Evolutionary conservation across 2,329 filamentous ascomycete species (phyloP).

Genomic region (Fusarium humuli): DNA sequence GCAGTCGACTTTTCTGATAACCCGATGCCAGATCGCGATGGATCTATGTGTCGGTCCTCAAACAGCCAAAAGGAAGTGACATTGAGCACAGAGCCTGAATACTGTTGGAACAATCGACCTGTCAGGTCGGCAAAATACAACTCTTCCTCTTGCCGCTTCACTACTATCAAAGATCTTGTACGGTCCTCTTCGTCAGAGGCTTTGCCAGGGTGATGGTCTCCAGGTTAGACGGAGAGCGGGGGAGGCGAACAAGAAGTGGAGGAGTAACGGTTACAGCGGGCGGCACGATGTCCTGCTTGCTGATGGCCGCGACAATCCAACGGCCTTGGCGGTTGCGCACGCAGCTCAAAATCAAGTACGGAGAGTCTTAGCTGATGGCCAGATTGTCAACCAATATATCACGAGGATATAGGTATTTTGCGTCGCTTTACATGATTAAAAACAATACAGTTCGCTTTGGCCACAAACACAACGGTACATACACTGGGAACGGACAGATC

Average conservation of each 20-base stretch:
- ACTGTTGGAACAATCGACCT: slow-evolving; percentile 18
- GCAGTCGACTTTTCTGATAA: neutral
- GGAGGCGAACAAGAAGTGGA: slow-evolving; percentile 44
- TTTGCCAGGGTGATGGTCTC: slow-evolving; percentile 24
- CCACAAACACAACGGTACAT: neutral
- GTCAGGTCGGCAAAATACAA: neutral
- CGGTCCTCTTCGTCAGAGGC: slow-evolving; percentile 2
- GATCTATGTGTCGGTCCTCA: slow-evolving; percentile 22
- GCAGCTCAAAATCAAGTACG: slow-evolving; percentile 13
- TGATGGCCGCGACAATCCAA: slow-evolving; percentile 29
- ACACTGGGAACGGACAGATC: slow-evolving; percentile 1
- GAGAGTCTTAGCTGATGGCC: slow-evolving; percentile 4
- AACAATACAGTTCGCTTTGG: neutral
- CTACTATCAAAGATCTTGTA: slow-evolving; percentile 10
- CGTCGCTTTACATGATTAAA: neutral
- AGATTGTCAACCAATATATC: slow-evolving; percentile 2
- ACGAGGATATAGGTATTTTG: neutral
- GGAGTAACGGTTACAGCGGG: slow-evolving; percentile 43
- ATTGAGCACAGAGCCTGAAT: slow-evolving; percentile 2
- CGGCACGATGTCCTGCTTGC: slow-evolving; percentile 46
- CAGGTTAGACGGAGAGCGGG: slow-evolving; percentile 35
- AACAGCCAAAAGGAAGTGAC: slow-evolving; percentile 15
- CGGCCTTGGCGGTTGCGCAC: slow-evolving; percentile 25
- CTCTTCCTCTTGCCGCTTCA: neutral
- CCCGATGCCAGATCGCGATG: slow-evolving; percentile 13